Evolutionary conservation across 495 filamentous ascomycete species (phyloP), one percentile per base, ranked within the genome.

Genomic region (Jackrogersella multiformis): DNA sequence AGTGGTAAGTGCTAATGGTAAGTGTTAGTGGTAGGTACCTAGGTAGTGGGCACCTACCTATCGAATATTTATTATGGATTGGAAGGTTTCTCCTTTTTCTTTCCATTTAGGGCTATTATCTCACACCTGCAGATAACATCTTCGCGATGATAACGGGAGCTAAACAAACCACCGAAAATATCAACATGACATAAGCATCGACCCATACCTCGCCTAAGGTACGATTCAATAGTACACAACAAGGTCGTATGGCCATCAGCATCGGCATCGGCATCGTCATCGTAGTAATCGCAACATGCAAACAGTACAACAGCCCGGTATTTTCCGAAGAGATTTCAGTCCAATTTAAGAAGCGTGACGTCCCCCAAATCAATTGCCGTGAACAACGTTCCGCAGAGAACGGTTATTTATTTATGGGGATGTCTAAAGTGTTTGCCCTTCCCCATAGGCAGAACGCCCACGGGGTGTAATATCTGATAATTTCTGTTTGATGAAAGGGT

Each of bases 331-430:
- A 56, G 36, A 32, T 15, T 20, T 49, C 20, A 10, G 55, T 9
- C 28, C 52, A 41, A 42, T 54, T 46, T 18, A 59, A 42, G 18
- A 20, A 48, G 18, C 66, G 60, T 68, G 59, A 60, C 66, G 54
- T 68, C 49, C 54, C 18, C 15, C 44, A 15, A 53, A 58, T 41
- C n/a, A 69, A 69, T 36, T 69, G 67, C 67, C 67, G 61, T 56
- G 42, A 41, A 45, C 35, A 16, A 57, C 30, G 41, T 65, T 24
- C 56, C 51, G 52, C 42, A 49, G 39, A 45, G 26, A 13, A 18
- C 39, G 30, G 26, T 42, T 56, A 61, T n/a, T n/a, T n/a, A n/a
- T n/a, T n/a, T n/a, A n/a, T n/a, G n/a, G n/a, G n/a, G n/a, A 53
- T 52, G 53, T 62, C 51, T 44, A 61, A 28, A 61, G 35, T 66